Conservation (phyloP, 345 rosid genomes). For the Corchorus olitorius region DNA sequence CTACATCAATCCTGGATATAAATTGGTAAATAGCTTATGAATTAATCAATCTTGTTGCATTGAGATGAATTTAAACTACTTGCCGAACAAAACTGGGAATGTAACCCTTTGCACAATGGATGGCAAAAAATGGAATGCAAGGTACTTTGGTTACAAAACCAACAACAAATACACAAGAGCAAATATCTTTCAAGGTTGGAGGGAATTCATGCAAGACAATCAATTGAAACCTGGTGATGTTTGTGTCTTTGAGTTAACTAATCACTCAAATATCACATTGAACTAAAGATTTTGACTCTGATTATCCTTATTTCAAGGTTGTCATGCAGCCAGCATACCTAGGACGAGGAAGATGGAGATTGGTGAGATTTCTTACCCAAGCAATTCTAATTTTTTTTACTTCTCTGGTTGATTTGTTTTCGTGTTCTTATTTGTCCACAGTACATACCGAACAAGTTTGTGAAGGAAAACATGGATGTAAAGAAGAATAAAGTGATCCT, state of each 20-base stretch:
- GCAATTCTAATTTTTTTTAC: background rate
- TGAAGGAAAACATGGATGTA: background rate
- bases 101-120: background rate
- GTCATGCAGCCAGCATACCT: slow-evolving; percentile 16
- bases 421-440: background rate
- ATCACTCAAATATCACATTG: background rate
- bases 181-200: slow-evolving; percentile 14
- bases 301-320: slow-evolving; percentile 18
- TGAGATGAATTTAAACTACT: background rate
- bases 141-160: background rate
- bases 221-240: slow-evolving; percentile 6
- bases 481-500: background rate
- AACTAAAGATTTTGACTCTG: slow-evolving; percentile 3
- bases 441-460: slow-evolving; percentile 5
- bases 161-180: background rate
- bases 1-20: slow-evolving; percentile 3
- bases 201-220: slow-evolving; percentile 5
- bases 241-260: slow-evolving; percentile 19
- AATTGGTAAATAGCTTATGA: background rate
- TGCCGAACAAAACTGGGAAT: background rate
- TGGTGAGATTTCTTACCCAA: background rate
- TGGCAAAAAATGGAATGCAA: background rate
- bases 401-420: background rate
- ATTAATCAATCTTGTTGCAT: background rate
- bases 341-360: background rate